Conservation (phyloP, 257 asterid species). For the Fraxinus americana region DNA sequence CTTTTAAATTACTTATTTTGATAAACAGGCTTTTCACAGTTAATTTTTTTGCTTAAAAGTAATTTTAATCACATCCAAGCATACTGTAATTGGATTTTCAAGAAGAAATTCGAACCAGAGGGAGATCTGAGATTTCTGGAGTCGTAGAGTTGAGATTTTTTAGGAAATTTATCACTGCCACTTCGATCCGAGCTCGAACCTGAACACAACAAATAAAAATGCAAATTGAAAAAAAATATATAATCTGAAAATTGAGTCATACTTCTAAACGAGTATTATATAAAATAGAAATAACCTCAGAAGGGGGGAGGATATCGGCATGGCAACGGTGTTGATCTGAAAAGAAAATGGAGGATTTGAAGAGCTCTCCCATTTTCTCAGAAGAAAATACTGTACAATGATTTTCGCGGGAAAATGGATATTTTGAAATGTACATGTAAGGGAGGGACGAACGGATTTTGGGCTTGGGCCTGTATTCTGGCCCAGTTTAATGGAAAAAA, state of each 20-base stretch:
- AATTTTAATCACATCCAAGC: too few relatives aligned
- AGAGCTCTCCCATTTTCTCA: slow-evolving; percentile 62
- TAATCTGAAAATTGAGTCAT: neutral
- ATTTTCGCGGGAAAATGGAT: neutral
- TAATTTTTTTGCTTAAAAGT: neutral
- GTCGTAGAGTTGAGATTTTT: slow-evolving; percentile 57
- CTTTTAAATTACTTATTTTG: neutral
- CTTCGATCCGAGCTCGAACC: slow-evolving; percentile 95
- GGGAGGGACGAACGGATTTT: neutral
- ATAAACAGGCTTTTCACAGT: neutral
- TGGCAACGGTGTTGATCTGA: slow-evolving; percentile 76
- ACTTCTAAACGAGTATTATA: neutral
- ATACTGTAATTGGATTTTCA: neutral
- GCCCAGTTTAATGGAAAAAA: neutral
- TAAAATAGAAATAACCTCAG: slow-evolving; percentile 42
- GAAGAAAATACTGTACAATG: neutral
- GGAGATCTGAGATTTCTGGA: slow-evolving; percentile 74
- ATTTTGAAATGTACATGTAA: neutral
- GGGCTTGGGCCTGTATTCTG: neutral
- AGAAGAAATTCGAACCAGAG: slow-evolving; percentile 49
- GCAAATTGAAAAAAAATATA: neutral
- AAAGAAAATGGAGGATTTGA: slow-evolving; percentile 68
- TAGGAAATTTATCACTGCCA: slow-evolving; percentile 75
- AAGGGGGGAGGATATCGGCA: slow-evolving; percentile 77
- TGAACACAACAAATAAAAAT: slow-evolving; percentile 25